These are phyloP conservation scores for Casaregolazyma suthepensis DNA, from an alignment of 1,139 yeast genomes.

Conservation along the genomic window DNA sequence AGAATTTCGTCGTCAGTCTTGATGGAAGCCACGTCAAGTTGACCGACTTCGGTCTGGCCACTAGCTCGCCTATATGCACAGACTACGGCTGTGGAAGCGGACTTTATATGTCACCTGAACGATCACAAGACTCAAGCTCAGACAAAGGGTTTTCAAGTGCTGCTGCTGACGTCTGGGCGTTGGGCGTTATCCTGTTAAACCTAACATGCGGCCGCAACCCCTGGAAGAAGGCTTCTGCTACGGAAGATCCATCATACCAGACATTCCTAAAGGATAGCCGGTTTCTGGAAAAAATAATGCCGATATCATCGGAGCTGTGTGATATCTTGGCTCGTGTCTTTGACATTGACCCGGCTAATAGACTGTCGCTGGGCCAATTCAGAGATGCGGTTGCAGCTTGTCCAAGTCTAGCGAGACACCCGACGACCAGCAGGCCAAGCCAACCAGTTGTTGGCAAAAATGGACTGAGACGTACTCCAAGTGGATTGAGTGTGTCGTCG, in stretches of 20 bases:
- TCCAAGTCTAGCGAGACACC: conserved; percentile 8
- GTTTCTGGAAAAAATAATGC: conserved; percentile 56
- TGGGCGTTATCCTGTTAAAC: conserved; percentile 75
- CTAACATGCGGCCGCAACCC: conserved; percentile 83
- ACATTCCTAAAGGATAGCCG: conserved; percentile 46
- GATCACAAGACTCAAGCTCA: conserved; percentile 34
- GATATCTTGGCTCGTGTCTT: conserved; percentile 50
- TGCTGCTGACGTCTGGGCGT: conserved; percentile 84
- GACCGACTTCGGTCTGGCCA: conserved; percentile 85
- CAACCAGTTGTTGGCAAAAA: conserved; percentile 17
- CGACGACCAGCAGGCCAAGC: background rate
- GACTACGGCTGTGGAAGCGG: conserved; percentile 82
- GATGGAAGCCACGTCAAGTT: conserved; percentile 54
- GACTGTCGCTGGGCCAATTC: conserved; percentile 50
- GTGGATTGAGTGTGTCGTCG: background rate
- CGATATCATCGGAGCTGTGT: conserved; percentile 59
- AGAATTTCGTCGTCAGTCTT: conserved; percentile 67
- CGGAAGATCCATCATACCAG: conserved; percentile 49
- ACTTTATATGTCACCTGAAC: conserved; percentile 92
- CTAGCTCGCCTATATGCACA: conserved; percentile 50
- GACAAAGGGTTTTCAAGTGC: conserved; percentile 39
- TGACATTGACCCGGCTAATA: conserved; percentile 54
- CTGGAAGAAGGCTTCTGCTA: conserved; percentile 74
- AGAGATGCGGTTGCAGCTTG: conserved; percentile 22
- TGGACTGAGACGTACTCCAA: conserved; percentile 20